Conservation (phyloP, 2,329 filamentous ascomycete species). For the Huntiella moniliformis region DNA sequence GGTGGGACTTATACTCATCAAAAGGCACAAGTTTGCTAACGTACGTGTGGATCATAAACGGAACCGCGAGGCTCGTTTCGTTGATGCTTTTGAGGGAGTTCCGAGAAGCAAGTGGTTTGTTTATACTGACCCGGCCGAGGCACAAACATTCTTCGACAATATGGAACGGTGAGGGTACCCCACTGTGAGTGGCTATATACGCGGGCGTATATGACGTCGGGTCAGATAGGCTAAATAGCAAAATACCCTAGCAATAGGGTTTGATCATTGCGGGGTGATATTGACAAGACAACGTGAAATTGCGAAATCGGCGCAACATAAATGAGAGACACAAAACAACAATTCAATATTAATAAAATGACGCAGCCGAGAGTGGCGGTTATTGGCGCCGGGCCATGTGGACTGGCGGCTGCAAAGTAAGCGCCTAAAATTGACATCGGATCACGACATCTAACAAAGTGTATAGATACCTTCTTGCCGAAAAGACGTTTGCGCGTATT, state of each 20-base stretch:
- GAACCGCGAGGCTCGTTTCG: slow-evolving; percentile 58
- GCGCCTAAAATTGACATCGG: slow-evolving; percentile 30
- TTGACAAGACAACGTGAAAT: no score
- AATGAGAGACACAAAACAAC: no score
- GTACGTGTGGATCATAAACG: slow-evolving; percentile 51
- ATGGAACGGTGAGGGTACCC: background rate
- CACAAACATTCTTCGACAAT: slow-evolving; percentile 4
- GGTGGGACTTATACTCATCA: slow-evolving; percentile 70
- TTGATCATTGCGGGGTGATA: no score
- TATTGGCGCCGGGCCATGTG: slow-evolving; percentile 48
- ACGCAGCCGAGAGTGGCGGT: slow-evolving; percentile 33
- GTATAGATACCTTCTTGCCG: slow-evolving; percentile 32
- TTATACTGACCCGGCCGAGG: slow-evolving; percentile 48
- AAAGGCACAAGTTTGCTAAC: slow-evolving; percentile 61
- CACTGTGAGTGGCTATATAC: background rate
- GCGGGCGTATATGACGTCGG: no score
- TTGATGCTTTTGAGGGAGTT: slow-evolving; percentile 61
- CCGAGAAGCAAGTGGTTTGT: slow-evolving; percentile 58
- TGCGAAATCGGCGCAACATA: no score
- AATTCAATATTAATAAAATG: background rate
- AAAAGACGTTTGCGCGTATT: slow-evolving; percentile 38
- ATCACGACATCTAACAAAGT: slow-evolving; percentile 22
- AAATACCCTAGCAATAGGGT: no score
- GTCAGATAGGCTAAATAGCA: no score
- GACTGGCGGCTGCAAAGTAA: slow-evolving; percentile 6